A percentile compares a stretch with the other conserved stretches of the same genome.
These are phyloP conservation scores for Fusarium tjaetaba DNA, from an alignment of 2,329 filamentous ascomycete genomes.

Conservation along the genomic window DNA sequence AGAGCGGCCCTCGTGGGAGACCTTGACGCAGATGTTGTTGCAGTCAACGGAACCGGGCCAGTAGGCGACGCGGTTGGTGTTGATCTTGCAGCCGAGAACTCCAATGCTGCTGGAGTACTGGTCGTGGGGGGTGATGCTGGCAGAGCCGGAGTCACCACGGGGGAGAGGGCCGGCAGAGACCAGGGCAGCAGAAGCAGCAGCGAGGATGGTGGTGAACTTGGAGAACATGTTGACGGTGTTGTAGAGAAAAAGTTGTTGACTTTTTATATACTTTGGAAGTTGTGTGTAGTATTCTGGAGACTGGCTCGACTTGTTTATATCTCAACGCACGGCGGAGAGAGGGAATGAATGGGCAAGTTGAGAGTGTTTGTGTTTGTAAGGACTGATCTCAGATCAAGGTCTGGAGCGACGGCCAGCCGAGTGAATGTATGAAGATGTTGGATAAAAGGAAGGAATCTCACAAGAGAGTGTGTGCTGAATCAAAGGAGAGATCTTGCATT, in stretches of 20 bases:
- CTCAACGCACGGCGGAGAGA: conserved; percentile 46
- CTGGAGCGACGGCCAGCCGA: conserved; percentile 42
- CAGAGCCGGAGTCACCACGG: conserved; percentile 43
- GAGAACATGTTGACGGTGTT: conserved; percentile 43
- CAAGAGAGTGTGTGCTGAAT: conserved; percentile 31
- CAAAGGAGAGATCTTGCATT: conserved; percentile 1
- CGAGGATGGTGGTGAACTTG: conserved; percentile 46
- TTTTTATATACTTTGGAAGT: conserved; percentile 17
- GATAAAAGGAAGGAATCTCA: conserved; percentile 35
- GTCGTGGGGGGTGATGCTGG: conserved; percentile 63
- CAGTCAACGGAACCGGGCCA: conserved; percentile 65
- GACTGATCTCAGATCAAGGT: conserved; percentile 45
- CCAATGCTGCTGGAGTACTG: conserved; percentile 66
- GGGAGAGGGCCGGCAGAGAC: conserved; percentile 44
- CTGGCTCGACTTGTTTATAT: conserved; percentile 42
- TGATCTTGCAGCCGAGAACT: conserved; percentile 68
- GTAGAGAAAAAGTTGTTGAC: conserved; percentile 12
- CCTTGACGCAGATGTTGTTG: conserved; percentile 65
- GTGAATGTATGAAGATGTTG: conserved; percentile 34
- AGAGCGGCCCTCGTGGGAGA: conserved; percentile 58
- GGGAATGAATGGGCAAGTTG: conserved; percentile 31
- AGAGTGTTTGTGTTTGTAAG: conserved; percentile 36
- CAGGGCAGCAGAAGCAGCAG: conserved; percentile 43
- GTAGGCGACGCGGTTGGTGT: conserved; percentile 70
- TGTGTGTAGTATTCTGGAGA: conserved; percentile 25